phyloP scores from a whole-genome alignment of 345 rosid genomes.

The Erucastrum elatum region DNA sequence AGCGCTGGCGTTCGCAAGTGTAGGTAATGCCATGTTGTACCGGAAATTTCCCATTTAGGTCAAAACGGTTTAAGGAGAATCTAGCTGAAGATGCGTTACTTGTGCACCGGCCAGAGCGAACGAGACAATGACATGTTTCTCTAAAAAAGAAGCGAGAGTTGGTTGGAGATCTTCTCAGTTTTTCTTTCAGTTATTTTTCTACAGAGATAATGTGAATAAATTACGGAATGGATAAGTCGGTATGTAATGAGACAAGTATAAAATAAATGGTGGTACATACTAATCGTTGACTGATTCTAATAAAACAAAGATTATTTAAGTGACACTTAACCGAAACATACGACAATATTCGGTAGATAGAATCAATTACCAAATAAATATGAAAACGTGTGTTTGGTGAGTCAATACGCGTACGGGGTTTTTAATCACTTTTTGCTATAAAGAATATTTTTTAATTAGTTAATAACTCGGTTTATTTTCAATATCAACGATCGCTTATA shows the following conservation, averaged over 20 bases:
- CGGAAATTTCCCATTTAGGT: slow-evolving; percentile 21
- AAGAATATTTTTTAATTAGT: neutral
- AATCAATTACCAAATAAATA: neutral
- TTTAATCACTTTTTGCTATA: neutral
- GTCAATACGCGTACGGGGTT: slow-evolving; percentile 33
- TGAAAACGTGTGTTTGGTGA: slow-evolving; percentile 23
- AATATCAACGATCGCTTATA: neutral
- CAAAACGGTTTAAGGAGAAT: slow-evolving; percentile 32
- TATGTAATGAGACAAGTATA: slow-evolving; percentile 26
- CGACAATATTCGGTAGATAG: slow-evolving; percentile 13
- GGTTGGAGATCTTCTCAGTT: slow-evolving; percentile 12
- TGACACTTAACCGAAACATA: slow-evolving; percentile 8
- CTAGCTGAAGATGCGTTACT: slow-evolving; percentile 36
- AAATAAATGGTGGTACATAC: slow-evolving; percentile 32
- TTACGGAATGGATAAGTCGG: slow-evolving; percentile 33
- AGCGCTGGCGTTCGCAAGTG: neutral
- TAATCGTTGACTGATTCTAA: slow-evolving; percentile 19
- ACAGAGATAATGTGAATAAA: slow-evolving; percentile 26
- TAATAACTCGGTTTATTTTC: neutral
- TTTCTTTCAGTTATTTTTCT: neutral
- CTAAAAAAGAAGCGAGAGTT: neutral
- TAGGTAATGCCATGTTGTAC: neutral
- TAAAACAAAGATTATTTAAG: neutral
- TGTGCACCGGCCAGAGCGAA: slow-evolving; percentile 31
- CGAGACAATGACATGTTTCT: slow-evolving; percentile 20